These are phyloP conservation scores for Paratrypanosoma confusum DNA, from an alignment of 208 protist genomes.

Conservation along the genomic window DNA sequence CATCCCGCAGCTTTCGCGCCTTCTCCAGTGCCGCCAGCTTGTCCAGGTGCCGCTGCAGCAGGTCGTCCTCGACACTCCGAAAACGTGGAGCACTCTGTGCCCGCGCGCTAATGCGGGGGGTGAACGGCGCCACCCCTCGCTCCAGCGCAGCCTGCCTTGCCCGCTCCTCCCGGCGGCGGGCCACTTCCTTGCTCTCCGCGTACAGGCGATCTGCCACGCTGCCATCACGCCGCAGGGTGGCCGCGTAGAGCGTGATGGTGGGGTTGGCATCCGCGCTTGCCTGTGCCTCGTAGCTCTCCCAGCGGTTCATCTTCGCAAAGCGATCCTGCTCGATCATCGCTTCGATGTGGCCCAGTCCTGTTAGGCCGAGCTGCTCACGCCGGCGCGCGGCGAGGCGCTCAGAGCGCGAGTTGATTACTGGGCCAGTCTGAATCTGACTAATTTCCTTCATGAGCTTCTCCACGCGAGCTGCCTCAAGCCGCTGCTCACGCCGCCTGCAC, in stretches of 20 bases:
- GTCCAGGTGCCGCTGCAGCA: slow-evolving; percentile 9
- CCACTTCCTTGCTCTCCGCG: slow-evolving; percentile 24
- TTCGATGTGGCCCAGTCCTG: slow-evolving; percentile 13
- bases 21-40: slow-evolving; percentile 1
- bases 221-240: slow-evolving; percentile 26
- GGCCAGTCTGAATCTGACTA: slow-evolving; percentile 14
- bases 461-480: slow-evolving; percentile 4
- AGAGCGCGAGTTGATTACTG: slow-evolving; percentile 35
- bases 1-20: background rate
- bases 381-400: slow-evolving; percentile 24
- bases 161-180: slow-evolving; percentile 27
- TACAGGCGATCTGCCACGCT: slow-evolving; percentile 41
- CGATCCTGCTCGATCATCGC: slow-evolving; percentile 16
- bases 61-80: too few species aligned
- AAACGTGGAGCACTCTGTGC: too few species aligned
- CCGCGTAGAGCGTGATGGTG: slow-evolving; percentile 47
- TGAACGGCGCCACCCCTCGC: slow-evolving; percentile 6
- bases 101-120: too few species aligned
- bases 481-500: slow-evolving; percentile 15
- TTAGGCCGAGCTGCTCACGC: slow-evolving; percentile 19
- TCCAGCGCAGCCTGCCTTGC: slow-evolving; percentile 5
- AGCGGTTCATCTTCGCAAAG: slow-evolving; percentile 11
- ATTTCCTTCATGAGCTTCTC: slow-evolving; percentile 10
- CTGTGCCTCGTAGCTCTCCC: slow-evolving; percentile 14
- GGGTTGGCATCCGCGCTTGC: slow-evolving; percentile 4